These are phyloP conservation scores for Russula griseocarnosa DNA, from an alignment of 768 basidiomycete species.

Conservation along the genomic window DNA sequence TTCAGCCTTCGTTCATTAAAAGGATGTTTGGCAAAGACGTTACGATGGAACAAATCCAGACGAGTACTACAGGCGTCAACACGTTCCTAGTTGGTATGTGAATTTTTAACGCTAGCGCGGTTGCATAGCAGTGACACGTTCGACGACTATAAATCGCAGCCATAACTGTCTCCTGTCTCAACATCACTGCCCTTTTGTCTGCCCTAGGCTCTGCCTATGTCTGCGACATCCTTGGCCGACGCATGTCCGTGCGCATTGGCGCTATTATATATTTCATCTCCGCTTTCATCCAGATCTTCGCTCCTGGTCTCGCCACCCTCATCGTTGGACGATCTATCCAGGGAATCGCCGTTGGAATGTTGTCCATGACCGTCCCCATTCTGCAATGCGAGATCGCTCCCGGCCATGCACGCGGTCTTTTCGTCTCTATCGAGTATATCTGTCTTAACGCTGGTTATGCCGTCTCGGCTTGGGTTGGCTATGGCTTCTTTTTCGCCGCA, in stretches of 20 bases:
- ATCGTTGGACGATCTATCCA: conserved; percentile 66
- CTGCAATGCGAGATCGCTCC: conserved; percentile 29
- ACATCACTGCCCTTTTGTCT: conserved; percentile 48
- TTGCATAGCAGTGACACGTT: not conserved
- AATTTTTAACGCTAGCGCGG: not conserved
- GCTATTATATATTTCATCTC: conserved; percentile 48
- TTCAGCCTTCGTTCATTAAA: conserved; percentile 50
- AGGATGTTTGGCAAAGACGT: conserved; percentile 46
- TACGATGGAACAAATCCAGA: conserved; percentile 44
- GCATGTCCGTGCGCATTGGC: conserved; percentile 49
- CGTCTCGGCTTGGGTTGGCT: conserved; percentile 47
- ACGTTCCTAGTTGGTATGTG: conserved; percentile 46
- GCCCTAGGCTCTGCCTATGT: conserved; percentile 47
- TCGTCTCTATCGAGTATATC: conserved; percentile 52
- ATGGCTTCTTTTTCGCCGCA: conserved; percentile 46
- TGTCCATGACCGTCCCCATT: conserved; percentile 27
- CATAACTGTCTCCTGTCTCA: conserved; percentile 48
- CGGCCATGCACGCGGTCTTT: conserved; percentile 44
- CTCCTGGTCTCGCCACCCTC: conserved; percentile 49
- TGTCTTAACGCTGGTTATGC: conserved; percentile 51
- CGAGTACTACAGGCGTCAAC: conserved; percentile 42
- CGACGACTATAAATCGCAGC: conserved; percentile 33
- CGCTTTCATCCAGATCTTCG: conserved; percentile 48
- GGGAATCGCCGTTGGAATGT: conserved; percentile 69
- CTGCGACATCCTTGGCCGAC: conserved; percentile 49